Base-by-base conservation (phyloP, 345 rosid genomes). In the Euphorbia peplus region DNA sequence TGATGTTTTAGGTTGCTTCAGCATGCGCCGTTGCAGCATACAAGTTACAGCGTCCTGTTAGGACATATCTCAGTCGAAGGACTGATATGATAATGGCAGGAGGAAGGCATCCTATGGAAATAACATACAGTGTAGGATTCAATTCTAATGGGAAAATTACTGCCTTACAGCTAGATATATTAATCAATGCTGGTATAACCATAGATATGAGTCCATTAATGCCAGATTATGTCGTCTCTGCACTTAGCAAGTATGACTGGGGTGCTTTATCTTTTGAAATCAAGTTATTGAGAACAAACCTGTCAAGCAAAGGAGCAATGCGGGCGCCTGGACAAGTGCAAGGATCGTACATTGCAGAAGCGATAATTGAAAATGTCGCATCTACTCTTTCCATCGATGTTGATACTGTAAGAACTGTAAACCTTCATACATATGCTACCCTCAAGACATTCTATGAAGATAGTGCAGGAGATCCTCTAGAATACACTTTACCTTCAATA, bases 41-140 rank as follows among this genome's bases (percentile, higher is more conserved):
- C 68, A 87, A 77, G 64, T 67, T 93, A 68, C 78, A 72, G 22
- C 69, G 83, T 30, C 97, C 99, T 4, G 96, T 91, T 0, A 82
- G 89, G 76, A 81, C 78, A 41, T 91, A 91, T 71, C 57, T 93
- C 47, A 83, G 80, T 60, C 90, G 95, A 41, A 85, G 83, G 77
- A 88, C 87, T 0, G 99, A 93, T 80, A 91, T 93, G 97, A 72
- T 91, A 72, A 84, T 85, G 83, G 84, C 92, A 24, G 96, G 99
- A 76, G 97, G 99, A 80, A 87, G 99, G 64, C 97, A 93, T 76
- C 99, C 99, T 0, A 88, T 93, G 93, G 84, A 89, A 71, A 70
- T 93, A 77, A 87, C 86, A 22, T 93, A 93, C 76, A 87, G 75
- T 73, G 93, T 88, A 6, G 99, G 97, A 48, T 93, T 89, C 82